phyloP scores from a whole-genome alignment of 2,329 filamentous ascomycete species.

The Lachnellula cervina region DNA sequence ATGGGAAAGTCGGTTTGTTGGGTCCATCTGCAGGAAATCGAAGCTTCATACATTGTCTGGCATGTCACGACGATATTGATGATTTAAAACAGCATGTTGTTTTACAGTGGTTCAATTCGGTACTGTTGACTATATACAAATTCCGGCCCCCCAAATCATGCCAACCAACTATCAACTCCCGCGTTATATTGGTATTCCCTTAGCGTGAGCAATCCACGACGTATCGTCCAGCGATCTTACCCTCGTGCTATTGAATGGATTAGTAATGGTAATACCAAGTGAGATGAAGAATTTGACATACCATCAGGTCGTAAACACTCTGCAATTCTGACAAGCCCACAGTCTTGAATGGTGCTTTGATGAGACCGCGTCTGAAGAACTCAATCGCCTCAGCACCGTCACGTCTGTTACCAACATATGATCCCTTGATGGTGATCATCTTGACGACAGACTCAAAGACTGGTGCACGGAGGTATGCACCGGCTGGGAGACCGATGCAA shows the following conservation, averaged over 20 bases:
- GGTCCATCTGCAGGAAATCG: too few species aligned
- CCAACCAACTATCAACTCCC: neutral
- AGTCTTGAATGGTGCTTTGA: slow-evolving; percentile 83
- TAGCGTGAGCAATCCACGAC: slow-evolving; percentile 71
- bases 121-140: too few species aligned
- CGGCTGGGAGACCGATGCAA: slow-evolving; percentile 81
- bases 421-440: slow-evolving; percentile 91
- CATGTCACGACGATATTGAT: too few species aligned
- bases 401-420: slow-evolving; percentile 87
- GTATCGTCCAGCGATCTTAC: slow-evolving; percentile 71
- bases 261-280: too few species aligned
- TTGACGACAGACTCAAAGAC: slow-evolving; percentile 85
- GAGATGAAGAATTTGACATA: too few species aligned
- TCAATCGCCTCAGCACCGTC: slow-evolving; percentile 87
- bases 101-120: too few species aligned
- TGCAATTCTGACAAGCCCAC: slow-evolving; percentile 76
- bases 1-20: too few species aligned
- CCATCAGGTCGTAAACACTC: slow-evolving; percentile 73
- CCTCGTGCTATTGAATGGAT: slow-evolving; percentile 37
- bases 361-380: slow-evolving; percentile 73
- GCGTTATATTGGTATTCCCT: slow-evolving; percentile 4
- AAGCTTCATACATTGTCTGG: too few species aligned
- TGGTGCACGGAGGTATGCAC: slow-evolving; percentile 73
- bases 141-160: neutral
- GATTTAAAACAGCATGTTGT: too few species aligned